Evolutionary conservation across 768 basidiomycete genomes (phyloP).

Genomic region (Suillus plorans): DNA sequence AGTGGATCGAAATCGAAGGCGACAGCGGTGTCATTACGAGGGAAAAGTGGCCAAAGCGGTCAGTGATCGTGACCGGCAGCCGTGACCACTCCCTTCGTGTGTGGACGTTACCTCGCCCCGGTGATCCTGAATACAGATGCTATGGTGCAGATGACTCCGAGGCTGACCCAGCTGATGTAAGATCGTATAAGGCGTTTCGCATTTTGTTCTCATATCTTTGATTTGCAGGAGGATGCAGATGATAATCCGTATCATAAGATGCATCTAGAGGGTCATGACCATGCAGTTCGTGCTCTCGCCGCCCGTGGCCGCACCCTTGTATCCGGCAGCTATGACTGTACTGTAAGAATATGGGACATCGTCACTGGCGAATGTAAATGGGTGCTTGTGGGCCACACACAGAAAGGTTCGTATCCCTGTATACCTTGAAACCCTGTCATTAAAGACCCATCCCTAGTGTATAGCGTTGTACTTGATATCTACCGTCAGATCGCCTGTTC

Average conservation of each 20-base stretch:
- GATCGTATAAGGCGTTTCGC: slow-evolving; percentile 8
- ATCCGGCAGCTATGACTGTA: slow-evolving; percentile 95
- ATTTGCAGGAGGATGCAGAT: slow-evolving; percentile 56
- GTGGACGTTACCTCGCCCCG: slow-evolving; percentile 66
- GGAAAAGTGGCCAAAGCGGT: slow-evolving; percentile 73
- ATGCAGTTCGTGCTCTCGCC: slow-evolving; percentile 90
- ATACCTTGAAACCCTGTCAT: neutral
- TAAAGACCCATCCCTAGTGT: slow-evolving; percentile 53
- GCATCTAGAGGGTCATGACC: slow-evolving; percentile 84
- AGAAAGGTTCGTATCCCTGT: slow-evolving; percentile 66
- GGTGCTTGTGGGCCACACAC: slow-evolving; percentile 83
- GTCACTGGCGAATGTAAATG: slow-evolving; percentile 79
- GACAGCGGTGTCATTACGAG: slow-evolving; percentile 59
- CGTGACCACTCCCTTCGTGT: slow-evolving; percentile 66
- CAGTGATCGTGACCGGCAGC: slow-evolving; percentile 73
- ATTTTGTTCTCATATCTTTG: slow-evolving; percentile 8
- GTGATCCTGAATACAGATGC: slow-evolving; percentile 74
- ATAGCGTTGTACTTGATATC: slow-evolving; percentile 91
- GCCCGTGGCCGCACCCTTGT: slow-evolving; percentile 88
- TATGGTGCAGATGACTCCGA: slow-evolving; percentile 62
- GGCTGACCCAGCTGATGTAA: slow-evolving; percentile 54
- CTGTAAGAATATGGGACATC: slow-evolving; percentile 94
- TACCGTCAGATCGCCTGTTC: slow-evolving; percentile 89
- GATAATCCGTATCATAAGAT: slow-evolving; percentile 90
- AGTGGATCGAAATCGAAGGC: slow-evolving; percentile 72